Conservation (phyloP, 2,329 filamentous ascomycete species). For the Arthrobotrys conoides region DNA sequence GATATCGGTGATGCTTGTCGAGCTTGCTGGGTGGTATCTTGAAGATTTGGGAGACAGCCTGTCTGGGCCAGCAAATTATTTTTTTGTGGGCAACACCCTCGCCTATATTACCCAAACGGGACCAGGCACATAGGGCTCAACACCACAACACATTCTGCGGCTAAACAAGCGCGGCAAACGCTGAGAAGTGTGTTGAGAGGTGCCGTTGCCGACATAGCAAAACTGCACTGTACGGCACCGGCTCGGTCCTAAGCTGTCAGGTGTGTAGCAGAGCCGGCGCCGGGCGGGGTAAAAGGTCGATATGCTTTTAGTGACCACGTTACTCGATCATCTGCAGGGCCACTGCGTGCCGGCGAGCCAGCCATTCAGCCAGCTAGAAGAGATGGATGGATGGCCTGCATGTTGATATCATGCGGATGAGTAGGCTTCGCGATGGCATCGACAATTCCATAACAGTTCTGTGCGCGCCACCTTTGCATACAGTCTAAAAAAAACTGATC, state of each 20-base stretch:
- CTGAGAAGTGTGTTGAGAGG: not conserved
- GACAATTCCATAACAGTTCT: not conserved
- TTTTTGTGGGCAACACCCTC: conserved; percentile 57
- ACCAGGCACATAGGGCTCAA: conserved; percentile 54
- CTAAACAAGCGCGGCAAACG: conserved; percentile 31
- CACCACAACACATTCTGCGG: conserved; percentile 50
- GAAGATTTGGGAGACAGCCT: conserved; percentile 43
- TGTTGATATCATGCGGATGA: conserved; percentile 37
- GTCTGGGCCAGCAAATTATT: conserved; percentile 51
- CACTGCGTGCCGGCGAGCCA: not conserved
- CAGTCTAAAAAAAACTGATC: not conserved
- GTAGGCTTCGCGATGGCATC: conserved; percentile 3
- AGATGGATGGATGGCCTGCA: conserved; percentile 43
- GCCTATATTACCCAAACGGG: conserved; percentile 46
- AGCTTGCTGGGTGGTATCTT: conserved; percentile 50
- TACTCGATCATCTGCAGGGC: conserved; percentile 44
- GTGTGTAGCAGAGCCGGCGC: not conserved
- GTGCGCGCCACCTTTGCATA: conserved; percentile 27
- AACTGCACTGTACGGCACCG: no score
- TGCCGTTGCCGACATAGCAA: not conserved
- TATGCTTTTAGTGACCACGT: conserved; percentile 6
- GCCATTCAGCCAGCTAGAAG: not conserved
- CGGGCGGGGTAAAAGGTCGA: conserved; percentile 20
- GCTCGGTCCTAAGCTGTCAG: not conserved
- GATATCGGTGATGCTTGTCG: conserved; percentile 51